Conservation (phyloP, 148 eudicot genomes). For the Chenopodium quinoa region DNA sequence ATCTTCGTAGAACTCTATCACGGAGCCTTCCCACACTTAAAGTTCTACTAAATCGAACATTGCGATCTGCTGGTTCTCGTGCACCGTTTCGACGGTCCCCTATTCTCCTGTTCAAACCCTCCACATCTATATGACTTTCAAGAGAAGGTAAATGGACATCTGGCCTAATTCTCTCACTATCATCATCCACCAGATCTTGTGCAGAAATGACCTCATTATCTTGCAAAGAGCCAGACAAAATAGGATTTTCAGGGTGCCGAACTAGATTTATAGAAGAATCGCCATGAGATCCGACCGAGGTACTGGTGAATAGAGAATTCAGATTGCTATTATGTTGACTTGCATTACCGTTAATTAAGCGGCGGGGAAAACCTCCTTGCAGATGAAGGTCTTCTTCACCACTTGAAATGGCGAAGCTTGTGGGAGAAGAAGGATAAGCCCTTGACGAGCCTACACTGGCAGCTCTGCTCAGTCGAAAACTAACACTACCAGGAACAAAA, state of each 20-base stretch:
- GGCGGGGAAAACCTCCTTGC: conserved; percentile 30
- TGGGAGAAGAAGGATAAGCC: conserved; percentile 49
- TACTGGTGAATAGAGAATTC: conserved; percentile 39
- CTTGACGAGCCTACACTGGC: conserved; percentile 59
- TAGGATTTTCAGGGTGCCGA: conserved; percentile 30
- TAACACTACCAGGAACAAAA: conserved; percentile 66
- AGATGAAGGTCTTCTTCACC: conserved; percentile 44
- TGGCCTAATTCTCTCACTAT: conserved; percentile 31
- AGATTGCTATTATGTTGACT: conserved; percentile 37
- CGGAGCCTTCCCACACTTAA: conserved; percentile 97
- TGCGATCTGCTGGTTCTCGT: conserved; percentile 67
- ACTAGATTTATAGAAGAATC: conserved; percentile 35
- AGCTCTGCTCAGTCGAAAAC: conserved; percentile 76
- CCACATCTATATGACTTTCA: conserved; percentile 42
- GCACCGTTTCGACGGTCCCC: conserved; percentile 48
- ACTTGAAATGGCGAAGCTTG: conserved; percentile 41
- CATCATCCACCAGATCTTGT: conserved; percentile 34
- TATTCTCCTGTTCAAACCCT: conserved; percentile 42
- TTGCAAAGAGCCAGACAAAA: conserved; percentile 30
- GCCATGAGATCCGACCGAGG: conserved; percentile 38
- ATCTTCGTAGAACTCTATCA: conserved; percentile 82
- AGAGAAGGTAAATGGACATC: conserved; percentile 37
- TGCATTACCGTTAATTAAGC: conserved; percentile 34
- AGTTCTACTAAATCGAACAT: conserved; percentile 88
- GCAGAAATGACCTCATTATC: conserved; percentile 33